Percentiles rank a stretch among this genome's conserved stretches.
Evolutionary conservation across 345 rosid genomes (phyloP).

Genomic region (thale cress (Arabidopsis thaliana)): DNA sequence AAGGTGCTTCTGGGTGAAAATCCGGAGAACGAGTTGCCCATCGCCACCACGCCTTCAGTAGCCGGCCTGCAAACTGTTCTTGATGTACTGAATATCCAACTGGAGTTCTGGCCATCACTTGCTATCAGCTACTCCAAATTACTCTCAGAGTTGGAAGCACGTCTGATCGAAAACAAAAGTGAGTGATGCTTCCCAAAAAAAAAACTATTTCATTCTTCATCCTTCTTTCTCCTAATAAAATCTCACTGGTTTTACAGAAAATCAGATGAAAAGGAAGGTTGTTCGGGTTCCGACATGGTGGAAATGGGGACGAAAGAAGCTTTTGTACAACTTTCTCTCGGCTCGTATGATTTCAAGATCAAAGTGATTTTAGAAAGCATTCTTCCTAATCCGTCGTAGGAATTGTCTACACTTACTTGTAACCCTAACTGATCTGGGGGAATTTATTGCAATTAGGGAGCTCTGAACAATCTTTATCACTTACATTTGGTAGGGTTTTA

Average conservation of each 20-base stretch:
- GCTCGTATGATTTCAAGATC: constrained; percentile 51
- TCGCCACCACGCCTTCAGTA: constrained; percentile 58
- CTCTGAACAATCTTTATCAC: too few species aligned
- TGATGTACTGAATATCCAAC: constrained; percentile 84
- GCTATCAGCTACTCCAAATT: constrained; percentile 50
- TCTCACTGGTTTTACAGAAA: constrained; percentile 51
- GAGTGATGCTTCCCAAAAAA: constrained; percentile 44
- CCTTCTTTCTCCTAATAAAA: background rate
- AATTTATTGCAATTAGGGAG: too few species aligned
- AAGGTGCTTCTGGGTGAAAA: constrained; percentile 86
- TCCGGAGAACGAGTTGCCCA: constrained; percentile 47
- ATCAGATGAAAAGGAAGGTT: constrained; percentile 57
- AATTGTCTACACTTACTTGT: too few species aligned
- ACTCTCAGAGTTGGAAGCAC: constrained; percentile 63
- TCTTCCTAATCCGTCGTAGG: constrained; percentile 25
- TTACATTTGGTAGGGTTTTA: too few species aligned
- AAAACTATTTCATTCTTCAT: constrained; percentile 13
- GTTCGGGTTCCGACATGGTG: constrained; percentile 63
- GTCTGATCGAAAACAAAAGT: constrained; percentile 56
- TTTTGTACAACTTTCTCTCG: constrained; percentile 58
- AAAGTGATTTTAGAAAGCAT: constrained; percentile 34
- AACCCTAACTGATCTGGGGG: too few species aligned
- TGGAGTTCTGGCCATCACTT: constrained; percentile 76
- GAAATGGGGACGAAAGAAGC: constrained; percentile 78
- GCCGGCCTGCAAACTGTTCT: constrained; percentile 73